These are phyloP conservation scores for Themeda triandra DNA, from an alignment of 176 grass and related monocot genomes.

Conservation along the genomic window DNA sequence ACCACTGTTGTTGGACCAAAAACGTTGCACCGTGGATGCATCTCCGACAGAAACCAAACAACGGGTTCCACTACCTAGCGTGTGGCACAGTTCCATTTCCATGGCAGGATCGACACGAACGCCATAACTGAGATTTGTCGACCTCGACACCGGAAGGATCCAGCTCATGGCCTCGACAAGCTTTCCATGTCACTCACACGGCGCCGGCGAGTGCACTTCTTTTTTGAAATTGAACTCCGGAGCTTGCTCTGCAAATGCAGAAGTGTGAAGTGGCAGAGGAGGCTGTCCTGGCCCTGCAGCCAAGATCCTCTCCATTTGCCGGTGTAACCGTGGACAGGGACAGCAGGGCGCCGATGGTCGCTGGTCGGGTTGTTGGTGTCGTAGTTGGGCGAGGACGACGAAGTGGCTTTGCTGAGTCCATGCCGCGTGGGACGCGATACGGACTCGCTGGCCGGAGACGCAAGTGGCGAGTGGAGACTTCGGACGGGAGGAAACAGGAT, in stretches of 20 bases:
- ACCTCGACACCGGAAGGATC: background rate
- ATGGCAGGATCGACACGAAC: background rate
- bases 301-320: background rate
- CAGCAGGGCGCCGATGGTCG: background rate
- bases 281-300: background rate
- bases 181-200: slow-evolving; percentile 14
- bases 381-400: background rate
- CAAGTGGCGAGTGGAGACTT: slow-evolving; percentile 20
- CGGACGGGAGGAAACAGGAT: slow-evolving; percentile 17
- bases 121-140: background rate
- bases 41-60: background rate
- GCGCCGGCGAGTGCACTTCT: background rate
- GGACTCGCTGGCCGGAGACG: background rate
- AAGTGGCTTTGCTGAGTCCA: slow-evolving; percentile 33
- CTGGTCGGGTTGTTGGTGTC: background rate
- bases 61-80: background rate
- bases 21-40: slow-evolving; percentile 24
- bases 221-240: background rate
- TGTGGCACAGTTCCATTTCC: background rate
- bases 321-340: slow-evolving; percentile 26
- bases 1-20: background rate
- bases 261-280: background rate
- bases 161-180: background rate
- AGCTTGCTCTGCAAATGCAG: background rate
- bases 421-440: too few relatives aligned